phyloP scores from a whole-genome alignment of 768 basidiomycete genomes.

The Strobilomyces dryophilus region DNA sequence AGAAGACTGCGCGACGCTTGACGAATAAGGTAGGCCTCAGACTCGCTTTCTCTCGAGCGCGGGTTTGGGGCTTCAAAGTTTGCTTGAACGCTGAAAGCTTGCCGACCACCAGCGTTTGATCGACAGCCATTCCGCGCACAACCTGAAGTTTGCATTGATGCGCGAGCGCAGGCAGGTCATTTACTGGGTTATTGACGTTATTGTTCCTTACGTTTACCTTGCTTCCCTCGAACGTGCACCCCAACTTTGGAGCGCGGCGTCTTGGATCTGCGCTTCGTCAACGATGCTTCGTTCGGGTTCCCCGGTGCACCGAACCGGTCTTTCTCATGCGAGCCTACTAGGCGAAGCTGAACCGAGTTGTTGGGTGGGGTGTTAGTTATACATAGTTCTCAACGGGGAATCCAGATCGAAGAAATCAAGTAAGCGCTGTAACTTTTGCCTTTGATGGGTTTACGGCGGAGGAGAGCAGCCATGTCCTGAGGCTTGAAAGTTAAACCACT shows the following conservation, averaged over 20 bases:
- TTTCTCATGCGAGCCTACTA: neutral
- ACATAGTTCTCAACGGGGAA: too few species aligned
- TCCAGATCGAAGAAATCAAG: neutral
- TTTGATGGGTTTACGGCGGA: neutral
- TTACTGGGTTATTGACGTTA: too few species aligned
- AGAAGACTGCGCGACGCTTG: neutral
- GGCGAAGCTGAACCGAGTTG: neutral
- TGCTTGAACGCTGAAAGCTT: neutral
- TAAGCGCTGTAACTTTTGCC: neutral
- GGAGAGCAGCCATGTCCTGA: too few species aligned
- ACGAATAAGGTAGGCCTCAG: neutral
- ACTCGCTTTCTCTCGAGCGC: too few species aligned
- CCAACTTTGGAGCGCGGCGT: too few species aligned
- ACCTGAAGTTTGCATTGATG: neutral
- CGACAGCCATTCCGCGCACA: neutral
- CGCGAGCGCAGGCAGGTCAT: too few species aligned
- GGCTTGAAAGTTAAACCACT: neutral
- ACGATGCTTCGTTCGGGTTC: neutral
- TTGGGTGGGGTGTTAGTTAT: too few species aligned
- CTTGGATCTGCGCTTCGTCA: neutral
- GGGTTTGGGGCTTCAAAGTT: neutral
- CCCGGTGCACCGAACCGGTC: too few species aligned
- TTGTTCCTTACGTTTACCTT: too few species aligned
- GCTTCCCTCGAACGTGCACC: too few species aligned
- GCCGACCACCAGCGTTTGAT: neutral